Percentiles rank a stretch among this genome's conserved stretches.
Conservation (phyloP, 805 yeast genomes). For the Saccharomyces cerevisiae region DNA sequence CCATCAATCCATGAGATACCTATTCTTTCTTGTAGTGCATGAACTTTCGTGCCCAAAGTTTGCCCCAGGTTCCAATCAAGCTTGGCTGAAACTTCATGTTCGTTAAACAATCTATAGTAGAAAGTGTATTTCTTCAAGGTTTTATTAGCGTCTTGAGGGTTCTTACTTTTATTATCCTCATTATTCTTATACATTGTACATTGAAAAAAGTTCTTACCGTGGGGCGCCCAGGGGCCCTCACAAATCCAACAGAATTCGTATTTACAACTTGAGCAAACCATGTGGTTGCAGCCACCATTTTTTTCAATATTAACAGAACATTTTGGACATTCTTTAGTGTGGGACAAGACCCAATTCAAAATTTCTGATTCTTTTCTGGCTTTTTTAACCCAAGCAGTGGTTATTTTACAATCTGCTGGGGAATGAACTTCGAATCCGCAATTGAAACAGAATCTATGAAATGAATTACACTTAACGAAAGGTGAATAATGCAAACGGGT, state of each 20-base stretch:
- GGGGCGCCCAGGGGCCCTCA: slow-evolving; percentile 62
- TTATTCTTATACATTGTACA: slow-evolving; percentile 52
- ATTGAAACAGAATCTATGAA: slow-evolving; percentile 68
- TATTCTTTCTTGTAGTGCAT: slow-evolving; percentile 51
- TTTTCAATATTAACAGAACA: slow-evolving; percentile 79
- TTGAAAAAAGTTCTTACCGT: slow-evolving; percentile 53
- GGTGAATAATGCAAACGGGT: slow-evolving; percentile 38
- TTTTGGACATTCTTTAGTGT: slow-evolving; percentile 81
- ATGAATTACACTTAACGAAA: slow-evolving; percentile 56
- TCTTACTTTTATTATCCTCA: slow-evolving; percentile 27
- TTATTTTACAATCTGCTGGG: slow-evolving; percentile 74
- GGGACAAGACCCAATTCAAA: slow-evolving; percentile 72
- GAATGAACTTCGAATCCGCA: slow-evolving; percentile 72
- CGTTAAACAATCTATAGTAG: slow-evolving; percentile 63
- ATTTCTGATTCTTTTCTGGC: slow-evolving; percentile 86
- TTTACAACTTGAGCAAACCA: slow-evolving; percentile 74
- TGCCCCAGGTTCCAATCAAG: slow-evolving; percentile 59
- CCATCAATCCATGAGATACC: slow-evolving; percentile 81
- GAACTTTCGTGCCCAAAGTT: slow-evolving; percentile 57
- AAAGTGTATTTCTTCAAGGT: slow-evolving; percentile 56
- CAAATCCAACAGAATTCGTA: slow-evolving; percentile 94
- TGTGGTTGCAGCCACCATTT: slow-evolving; percentile 95
- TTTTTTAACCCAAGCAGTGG: slow-evolving; percentile 64
- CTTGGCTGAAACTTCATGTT: slow-evolving; percentile 68
- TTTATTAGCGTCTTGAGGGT: slow-evolving; percentile 30